Evolutionary conservation across 352 stramenopile species (phyloP), one percentile per base, ranked within the genome.

Genomic region (Globisporangium sylvaticum): DNA sequence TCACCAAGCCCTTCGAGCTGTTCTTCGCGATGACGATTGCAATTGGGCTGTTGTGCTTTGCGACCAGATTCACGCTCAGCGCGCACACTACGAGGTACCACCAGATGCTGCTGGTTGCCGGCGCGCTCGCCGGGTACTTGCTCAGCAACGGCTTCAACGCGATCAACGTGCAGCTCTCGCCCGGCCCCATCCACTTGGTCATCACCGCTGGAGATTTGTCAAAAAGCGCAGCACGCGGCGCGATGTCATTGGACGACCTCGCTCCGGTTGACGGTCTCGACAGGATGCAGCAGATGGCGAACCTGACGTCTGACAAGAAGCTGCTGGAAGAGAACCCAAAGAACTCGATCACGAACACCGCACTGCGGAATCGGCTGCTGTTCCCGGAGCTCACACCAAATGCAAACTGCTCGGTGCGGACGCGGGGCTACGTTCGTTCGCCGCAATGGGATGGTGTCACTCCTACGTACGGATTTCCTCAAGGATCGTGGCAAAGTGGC

Each of bases 81-180:
- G 9, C 12, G 4, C 31, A 34, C 56, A 62, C 56, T 6, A 31
- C 32, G 22, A 42, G n/a, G n/a, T 52, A 62, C 32, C 32, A 62
- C 15, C 32, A 44, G 24, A 29, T 56, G 27, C 27, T 65, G 29
- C 42, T 75, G n/a, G 55, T 54, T 7, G 14, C 61, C 10, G 64
- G 32, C 46, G 65, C 44, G 6, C 12, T 66, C 20, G 34, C 70
- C 9, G 54, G 55, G 3, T 75, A 72, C 62, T 25, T 72, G 46
- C 50, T 75, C 31, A 53, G 55, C 15, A 75, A 66, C 31, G 65
- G 65, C 31, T 75, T 75, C 62, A 70, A 75, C 54, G 65, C 60
- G 3, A 69, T 75, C 48, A 75, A 75, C 57, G 69, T 75, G 55
- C 69, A 75, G 62, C 56, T 69, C 6, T 44, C 31, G 9, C 59